These are phyloP conservation scores for Phialophora expanda DNA, from an alignment of 2,329 filamentous ascomycete genomes.

Conservation along the genomic window DNA sequence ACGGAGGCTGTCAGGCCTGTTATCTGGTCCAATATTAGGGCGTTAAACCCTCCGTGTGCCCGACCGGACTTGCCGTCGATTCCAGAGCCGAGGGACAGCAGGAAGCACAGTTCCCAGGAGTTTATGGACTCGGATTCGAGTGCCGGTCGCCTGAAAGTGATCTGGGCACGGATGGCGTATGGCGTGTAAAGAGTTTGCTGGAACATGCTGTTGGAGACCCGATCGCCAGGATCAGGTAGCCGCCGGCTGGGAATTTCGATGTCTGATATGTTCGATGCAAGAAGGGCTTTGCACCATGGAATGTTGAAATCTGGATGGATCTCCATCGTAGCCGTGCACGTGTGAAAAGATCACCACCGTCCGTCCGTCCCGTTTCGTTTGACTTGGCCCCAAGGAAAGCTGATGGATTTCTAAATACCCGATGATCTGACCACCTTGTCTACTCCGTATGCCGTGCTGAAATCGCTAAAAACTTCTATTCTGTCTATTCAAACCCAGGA, in stretches of 20 bases:
- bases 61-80: slow-evolving; percentile 31
- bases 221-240: background rate
- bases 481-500: background rate
- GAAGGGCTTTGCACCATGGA: slow-evolving; percentile 18
- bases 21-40: slow-evolving; percentile 31
- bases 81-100: slow-evolving; percentile 27
- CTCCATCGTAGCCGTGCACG: slow-evolving; percentile 1
- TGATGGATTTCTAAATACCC: background rate
- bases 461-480: background rate
- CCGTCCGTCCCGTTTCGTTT: background rate
- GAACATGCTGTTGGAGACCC: slow-evolving; percentile 30
- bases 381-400: background rate
- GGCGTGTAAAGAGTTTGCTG: slow-evolving; percentile 27
- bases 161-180: slow-evolving; percentile 25
- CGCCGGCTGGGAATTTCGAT: slow-evolving; percentile 8
- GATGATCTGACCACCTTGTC: background rate
- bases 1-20: slow-evolving; percentile 20
- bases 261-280: slow-evolving; percentile 2
- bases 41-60: slow-evolving; percentile 33
- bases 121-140: slow-evolving; percentile 19
- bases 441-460: background rate
- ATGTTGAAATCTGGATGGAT: slow-evolving; percentile 16
- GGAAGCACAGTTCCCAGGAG: slow-evolving; percentile 26
- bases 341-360: background rate
- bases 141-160: slow-evolving; percentile 25